Base-by-base conservation (phyloP, 2,329 filamentous ascomycete genomes). In the Exophiala viscosa region DNA sequence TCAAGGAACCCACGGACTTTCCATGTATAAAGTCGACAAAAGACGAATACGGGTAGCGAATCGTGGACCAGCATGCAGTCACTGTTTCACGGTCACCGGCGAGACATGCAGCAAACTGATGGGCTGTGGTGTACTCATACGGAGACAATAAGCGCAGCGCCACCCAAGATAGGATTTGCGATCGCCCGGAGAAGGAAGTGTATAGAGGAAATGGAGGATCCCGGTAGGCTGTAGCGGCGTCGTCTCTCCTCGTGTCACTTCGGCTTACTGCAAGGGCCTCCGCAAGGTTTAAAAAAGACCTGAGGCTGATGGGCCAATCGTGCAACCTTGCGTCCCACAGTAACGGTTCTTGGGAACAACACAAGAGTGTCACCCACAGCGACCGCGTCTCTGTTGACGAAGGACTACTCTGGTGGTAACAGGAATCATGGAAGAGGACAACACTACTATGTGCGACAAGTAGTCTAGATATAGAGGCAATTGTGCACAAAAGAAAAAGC, bases 11-110 rank as follows among this genome's bases (percentile, higher is more conserved):
- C 23, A 28, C 23, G 23, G 23, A 28, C 23, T 28, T 28, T 28
- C 8, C 23, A 28, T 28, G 2, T 28, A 7, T 28, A 28, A 28
- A 7, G 5, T 28, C 23, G 8, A 2, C 20, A 28, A 15, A 28
- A n/a, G 28, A 23, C 8, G 18, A 28, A 20, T 6, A 18, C 15
- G 8, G 18, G n/a, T 42, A 28, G 8, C n/a, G 18, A 14, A 31
- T 11, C 17, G 11, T 42, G 18, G 2, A 23, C 5, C 40, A 31
- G 8, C n/a, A 42, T 42, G 39, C 39, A 42, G 40, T 28, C 40
- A 28, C n/a, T 28, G 40, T 42, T 42, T 31, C 40, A 28, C 50
- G 50, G 50, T 17, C 20, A 39, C 50, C 32, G 50, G 42, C 40
- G 42, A 43, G 44, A 41, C 40, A 42, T 42, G 40, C 40, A 42